Conservation (phyloP, 257 asterid species). For the Knoxia roxburghii region DNA sequence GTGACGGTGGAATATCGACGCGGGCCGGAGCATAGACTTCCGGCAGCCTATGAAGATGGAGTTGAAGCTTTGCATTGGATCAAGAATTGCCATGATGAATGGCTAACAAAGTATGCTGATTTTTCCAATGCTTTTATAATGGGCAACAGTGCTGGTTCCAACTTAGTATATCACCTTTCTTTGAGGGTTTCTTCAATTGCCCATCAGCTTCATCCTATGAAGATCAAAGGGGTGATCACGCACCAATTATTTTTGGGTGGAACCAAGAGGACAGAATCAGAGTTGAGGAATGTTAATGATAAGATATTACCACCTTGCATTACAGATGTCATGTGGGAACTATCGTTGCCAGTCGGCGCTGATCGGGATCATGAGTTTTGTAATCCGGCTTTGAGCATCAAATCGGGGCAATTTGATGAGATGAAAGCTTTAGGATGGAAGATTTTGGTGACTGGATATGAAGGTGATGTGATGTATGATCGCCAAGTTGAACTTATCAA, state of each 20-base stretch:
- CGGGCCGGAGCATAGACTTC: conserved; percentile 30
- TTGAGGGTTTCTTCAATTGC: neutral
- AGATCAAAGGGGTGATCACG: conserved; percentile 14
- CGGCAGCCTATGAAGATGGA: conserved; percentile 30
- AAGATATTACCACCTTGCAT: neutral
- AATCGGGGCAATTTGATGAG: neutral
- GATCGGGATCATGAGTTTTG: conserved; percentile 11
- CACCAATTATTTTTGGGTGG: conserved; percentile 18
- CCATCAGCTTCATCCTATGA: conserved; percentile 4
- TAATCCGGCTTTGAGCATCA: neutral
- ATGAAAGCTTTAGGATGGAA: conserved; percentile 16
- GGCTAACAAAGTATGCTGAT: conserved; percentile 19
- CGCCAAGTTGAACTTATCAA: conserved; percentile 13
- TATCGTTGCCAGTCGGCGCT: conserved; percentile 12
- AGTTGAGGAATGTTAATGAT: conserved; percentile 5
- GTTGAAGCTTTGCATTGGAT: conserved; percentile 21
- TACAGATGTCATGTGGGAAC: conserved; percentile 17
- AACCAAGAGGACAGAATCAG: conserved; percentile 10
- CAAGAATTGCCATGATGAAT: conserved; percentile 12
- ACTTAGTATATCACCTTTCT: conserved; percentile 21
- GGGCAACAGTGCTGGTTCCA: conserved; percentile 28
- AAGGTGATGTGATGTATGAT: conserved; percentile 4
- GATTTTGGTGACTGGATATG: conserved; percentile 11
- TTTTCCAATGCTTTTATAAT: conserved; percentile 21
- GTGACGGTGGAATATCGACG: conserved; percentile 25